Percentiles rank a stretch among this genome's conserved stretches.
Evolutionary conservation across 2,329 filamentous ascomycete genomes (phyloP).

Genomic region (Stagonosporopsis rhizophila): DNA sequence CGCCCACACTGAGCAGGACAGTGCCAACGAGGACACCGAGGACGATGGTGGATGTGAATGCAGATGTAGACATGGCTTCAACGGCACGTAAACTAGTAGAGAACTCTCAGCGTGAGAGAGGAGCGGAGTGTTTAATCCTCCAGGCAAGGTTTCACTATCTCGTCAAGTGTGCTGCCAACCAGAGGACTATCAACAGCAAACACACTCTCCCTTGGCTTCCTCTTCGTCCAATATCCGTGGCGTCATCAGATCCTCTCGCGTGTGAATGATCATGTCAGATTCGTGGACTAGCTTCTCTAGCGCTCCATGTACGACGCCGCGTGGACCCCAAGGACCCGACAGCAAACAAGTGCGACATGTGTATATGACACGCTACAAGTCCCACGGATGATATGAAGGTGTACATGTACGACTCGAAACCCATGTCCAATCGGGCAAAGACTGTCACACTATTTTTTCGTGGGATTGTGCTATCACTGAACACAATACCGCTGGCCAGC

Average conservation of each 20-base stretch:
- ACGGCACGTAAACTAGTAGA: too few relatives aligned
- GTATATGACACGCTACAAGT: too few relatives aligned
- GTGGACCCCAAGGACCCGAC: neutral
- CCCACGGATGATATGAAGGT: too few relatives aligned
- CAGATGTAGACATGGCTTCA: neutral
- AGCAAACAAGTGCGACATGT: neutral
- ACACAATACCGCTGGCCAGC: too few relatives aligned
- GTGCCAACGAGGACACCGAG: neutral
- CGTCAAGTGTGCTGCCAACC: neutral
- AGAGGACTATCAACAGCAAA: neutral
- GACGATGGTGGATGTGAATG: neutral
- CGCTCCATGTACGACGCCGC: neutral
- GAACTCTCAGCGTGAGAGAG: too few relatives aligned
- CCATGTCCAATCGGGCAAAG: neutral
- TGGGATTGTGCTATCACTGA: too few relatives aligned
- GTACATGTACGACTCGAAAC: too few relatives aligned
- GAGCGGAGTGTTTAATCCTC: too few relatives aligned
- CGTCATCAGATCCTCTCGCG: neutral
- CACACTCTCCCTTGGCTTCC: neutral
- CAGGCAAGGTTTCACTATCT: neutral
- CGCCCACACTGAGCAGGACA: neutral
- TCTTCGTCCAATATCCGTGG: too few relatives aligned
- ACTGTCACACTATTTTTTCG: too few relatives aligned
- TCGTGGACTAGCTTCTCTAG: neutral
- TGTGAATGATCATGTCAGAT: neutral